Conservation (phyloP, 306 rosid species). For the Luffa acutangula region DNA sequence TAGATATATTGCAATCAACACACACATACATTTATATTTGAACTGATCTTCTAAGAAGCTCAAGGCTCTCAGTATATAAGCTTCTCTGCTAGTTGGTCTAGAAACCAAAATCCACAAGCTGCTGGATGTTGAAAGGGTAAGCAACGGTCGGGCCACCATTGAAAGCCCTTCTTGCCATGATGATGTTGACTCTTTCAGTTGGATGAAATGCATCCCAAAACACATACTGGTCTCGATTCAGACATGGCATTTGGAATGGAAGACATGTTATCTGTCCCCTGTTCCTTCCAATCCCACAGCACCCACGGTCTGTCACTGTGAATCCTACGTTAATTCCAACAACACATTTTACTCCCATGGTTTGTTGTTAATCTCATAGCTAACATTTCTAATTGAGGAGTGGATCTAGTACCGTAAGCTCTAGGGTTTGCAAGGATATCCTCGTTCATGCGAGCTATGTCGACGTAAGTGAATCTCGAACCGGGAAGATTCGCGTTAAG, state of each 20-base stretch:
- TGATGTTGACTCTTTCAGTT: constrained; percentile 59
- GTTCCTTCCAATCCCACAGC: constrained; percentile 88
- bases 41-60: too few relatives aligned
- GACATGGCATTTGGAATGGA: constrained; percentile 71
- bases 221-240: constrained; percentile 46
- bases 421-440: constrained; percentile 45
- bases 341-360: too few relatives aligned
- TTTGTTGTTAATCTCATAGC: too few relatives aligned
- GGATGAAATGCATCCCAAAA: constrained; percentile 99
- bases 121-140: constrained; percentile 53
- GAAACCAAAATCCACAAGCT: constrained; percentile 48
- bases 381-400: too few relatives aligned
- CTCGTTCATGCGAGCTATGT: constrained; percentile 36
- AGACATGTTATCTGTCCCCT: constrained; percentile 84
- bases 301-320: constrained; percentile 39
- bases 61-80: too few relatives aligned
- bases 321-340: neutral
- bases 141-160: constrained; percentile 33
- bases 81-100: neutral
- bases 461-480: constrained; percentile 44
- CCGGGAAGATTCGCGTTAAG: constrained; percentile 58
- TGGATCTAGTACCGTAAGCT: constrained; percentile 35
- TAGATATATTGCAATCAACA: too few relatives aligned
- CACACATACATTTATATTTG: neutral
- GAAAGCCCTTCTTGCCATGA: constrained; percentile 62